Evolutionary conservation across 2,329 filamentous ascomycete species (phyloP).

Genomic region (Aureobasidium sp.): DNA sequence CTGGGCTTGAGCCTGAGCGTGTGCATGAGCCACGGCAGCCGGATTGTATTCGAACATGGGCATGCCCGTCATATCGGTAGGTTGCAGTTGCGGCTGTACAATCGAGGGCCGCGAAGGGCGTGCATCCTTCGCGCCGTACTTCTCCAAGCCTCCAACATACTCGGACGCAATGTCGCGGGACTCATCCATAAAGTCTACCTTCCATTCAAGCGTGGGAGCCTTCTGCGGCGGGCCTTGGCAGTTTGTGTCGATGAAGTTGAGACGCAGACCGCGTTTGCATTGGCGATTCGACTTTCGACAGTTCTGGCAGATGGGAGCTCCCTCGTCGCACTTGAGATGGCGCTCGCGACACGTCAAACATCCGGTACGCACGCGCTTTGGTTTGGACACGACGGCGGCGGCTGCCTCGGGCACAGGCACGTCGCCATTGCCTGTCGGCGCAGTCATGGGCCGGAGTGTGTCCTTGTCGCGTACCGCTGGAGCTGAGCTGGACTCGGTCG

Average conservation of each 20-base stretch:
- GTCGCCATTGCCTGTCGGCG: conserved; percentile 21
- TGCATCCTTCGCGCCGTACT: conserved; percentile 53
- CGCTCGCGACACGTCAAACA: conserved; percentile 84
- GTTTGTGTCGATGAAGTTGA: conserved; percentile 87
- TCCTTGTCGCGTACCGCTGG: background rate
- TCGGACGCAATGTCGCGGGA: conserved; percentile 85
- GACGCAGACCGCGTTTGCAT: conserved; percentile 75
- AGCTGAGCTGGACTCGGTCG: background rate
- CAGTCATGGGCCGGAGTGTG: conserved; percentile 13
- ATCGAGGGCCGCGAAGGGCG: conserved; percentile 18
- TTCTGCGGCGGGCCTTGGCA: conserved; percentile 58
- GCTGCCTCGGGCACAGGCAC: conserved; percentile 22
- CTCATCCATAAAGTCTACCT: conserved; percentile 76
- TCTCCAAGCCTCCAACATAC: conserved; percentile 69
- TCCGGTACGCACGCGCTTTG: conserved; percentile 81
- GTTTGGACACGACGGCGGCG: conserved; percentile 44
- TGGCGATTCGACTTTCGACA: conserved; percentile 79
- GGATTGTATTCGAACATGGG: conserved; percentile 9
- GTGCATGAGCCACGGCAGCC: conserved; percentile 5
- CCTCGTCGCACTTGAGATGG: conserved; percentile 87
- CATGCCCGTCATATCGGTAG: background rate
- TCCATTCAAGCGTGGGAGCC: conserved; percentile 57
- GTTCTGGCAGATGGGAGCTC: conserved; percentile 58
- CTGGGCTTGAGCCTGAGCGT: conserved; percentile 6
- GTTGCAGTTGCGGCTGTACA: background rate